A percentile compares a stretch with the other conserved stretches of the same genome.
Conservation (phyloP, 1,284 basidiomycete genomes). For the Vanrija pseudolonga region DNA sequence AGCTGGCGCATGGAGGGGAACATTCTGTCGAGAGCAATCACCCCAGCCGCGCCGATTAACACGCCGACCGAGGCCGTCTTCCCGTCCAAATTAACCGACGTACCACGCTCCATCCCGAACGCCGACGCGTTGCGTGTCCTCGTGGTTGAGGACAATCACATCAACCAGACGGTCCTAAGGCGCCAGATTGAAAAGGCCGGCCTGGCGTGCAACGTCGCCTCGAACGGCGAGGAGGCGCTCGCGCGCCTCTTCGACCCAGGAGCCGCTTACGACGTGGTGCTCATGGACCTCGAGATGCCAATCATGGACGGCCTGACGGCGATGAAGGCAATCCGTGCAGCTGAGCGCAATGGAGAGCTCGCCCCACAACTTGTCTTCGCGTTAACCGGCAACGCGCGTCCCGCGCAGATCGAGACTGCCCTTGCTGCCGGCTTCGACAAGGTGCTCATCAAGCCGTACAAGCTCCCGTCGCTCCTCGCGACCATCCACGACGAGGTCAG, state of each 20-base stretch:
- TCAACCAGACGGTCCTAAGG: slow-evolving; percentile 50
- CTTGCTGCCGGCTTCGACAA: slow-evolving; percentile 31
- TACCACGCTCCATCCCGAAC: background rate
- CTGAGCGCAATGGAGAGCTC: slow-evolving; percentile 25
- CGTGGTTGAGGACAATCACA: slow-evolving; percentile 49
- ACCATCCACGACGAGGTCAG: slow-evolving; percentile 21
- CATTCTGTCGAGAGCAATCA: background rate
- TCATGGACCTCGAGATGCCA: slow-evolving; percentile 44
- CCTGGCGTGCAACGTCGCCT: slow-evolving; percentile 36
- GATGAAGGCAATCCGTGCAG: slow-evolving; percentile 25
- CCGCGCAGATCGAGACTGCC: slow-evolving; percentile 25
- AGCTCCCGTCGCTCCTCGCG: slow-evolving; percentile 26
- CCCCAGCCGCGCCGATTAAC: background rate
- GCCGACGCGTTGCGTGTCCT: slow-evolving; percentile 22
- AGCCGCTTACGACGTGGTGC: slow-evolving; percentile 25
- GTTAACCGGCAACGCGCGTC: slow-evolving; percentile 29
- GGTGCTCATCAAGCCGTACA: slow-evolving; percentile 41
- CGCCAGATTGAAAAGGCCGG: slow-evolving; percentile 46
- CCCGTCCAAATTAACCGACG: slow-evolving; percentile 5
- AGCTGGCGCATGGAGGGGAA: background rate
- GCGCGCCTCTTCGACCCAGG: slow-evolving; percentile 22
- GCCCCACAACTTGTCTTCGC: slow-evolving; percentile 18
- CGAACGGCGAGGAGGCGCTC: slow-evolving; percentile 47
- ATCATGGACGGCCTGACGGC: slow-evolving; percentile 43
- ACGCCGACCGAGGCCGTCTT: background rate